A percentile compares a stretch with the other conserved stretches of the same genome.
phyloP scores from a whole-genome alignment of 139 green algal species.

The Astrephomene gubernaculifera region DNA sequence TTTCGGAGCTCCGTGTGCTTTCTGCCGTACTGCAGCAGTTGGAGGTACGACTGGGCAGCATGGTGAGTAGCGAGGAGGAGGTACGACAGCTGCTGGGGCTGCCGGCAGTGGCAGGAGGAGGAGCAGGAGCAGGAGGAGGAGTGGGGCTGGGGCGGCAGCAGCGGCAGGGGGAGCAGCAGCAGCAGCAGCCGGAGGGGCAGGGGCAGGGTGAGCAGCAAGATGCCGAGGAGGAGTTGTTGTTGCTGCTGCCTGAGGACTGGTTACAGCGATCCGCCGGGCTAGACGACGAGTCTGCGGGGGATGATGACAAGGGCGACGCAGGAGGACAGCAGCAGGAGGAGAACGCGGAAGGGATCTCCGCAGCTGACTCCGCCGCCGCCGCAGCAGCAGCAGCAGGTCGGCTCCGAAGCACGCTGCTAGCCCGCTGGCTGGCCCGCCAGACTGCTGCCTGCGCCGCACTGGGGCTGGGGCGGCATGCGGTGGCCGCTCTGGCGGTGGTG shows the following conservation, averaged over 20 bases:
- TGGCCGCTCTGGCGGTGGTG: slow-evolving; percentile 20
- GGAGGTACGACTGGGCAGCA: slow-evolving; percentile 4
- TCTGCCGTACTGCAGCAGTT: slow-evolving; percentile 42
- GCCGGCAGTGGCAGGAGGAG: neutral
- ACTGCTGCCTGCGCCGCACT: neutral
- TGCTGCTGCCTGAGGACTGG: slow-evolving; percentile 17
- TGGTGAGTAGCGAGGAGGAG: slow-evolving; percentile 16
- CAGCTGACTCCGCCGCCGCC: neutral
- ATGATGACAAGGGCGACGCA: too few relatives aligned
- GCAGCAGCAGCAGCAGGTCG: neutral
- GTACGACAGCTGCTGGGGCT: slow-evolving; percentile 8
- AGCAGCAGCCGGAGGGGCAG: too few relatives aligned
- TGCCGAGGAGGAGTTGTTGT: neutral
- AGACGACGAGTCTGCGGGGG: too few relatives aligned
- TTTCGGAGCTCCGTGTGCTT: slow-evolving; percentile 33
- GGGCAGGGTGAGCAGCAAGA: too few relatives aligned
- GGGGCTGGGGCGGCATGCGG: slow-evolving; percentile 1
- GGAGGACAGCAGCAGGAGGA: too few relatives aligned
- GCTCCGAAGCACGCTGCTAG: neutral
- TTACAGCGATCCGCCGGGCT: too few relatives aligned
- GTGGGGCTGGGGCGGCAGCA: too few relatives aligned
- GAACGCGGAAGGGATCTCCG: neutral
- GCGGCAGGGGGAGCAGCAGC: too few relatives aligned
- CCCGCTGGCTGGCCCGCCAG: neutral
- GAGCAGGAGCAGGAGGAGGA: too few relatives aligned